Conservation (phyloP, 768 basidiomycete genomes). For the Nidularia pulvinata region DNA sequence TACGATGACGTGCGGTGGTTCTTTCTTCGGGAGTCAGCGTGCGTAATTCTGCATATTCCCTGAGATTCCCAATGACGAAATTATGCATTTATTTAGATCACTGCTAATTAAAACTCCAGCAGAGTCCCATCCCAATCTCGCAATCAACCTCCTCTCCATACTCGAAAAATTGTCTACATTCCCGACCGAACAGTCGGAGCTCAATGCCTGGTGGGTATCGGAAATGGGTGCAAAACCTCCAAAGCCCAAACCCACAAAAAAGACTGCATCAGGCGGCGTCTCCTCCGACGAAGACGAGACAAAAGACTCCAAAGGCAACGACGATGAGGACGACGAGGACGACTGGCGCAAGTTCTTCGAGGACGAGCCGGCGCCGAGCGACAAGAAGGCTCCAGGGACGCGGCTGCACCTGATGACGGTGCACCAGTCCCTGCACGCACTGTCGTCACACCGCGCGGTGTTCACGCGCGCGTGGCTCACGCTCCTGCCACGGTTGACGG, state of each 20-base stretch:
- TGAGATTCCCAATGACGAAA: neutral
- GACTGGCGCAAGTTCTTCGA: slow-evolving; percentile 91
- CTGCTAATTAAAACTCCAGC: slow-evolving; percentile 24
- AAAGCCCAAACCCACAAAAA: slow-evolving; percentile 41
- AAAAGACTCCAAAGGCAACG: slow-evolving; percentile 25
- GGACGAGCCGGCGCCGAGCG: slow-evolving; percentile 40
- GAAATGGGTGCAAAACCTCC: slow-evolving; percentile 62
- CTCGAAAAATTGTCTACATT: slow-evolving; percentile 72
- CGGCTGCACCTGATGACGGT: slow-evolving; percentile 67
- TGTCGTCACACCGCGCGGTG: slow-evolving; percentile 76
- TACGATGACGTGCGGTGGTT: slow-evolving; percentile 89
- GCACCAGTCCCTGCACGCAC: slow-evolving; percentile 76
- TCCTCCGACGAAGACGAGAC: slow-evolving; percentile 31
- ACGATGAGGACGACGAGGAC: slow-evolving; percentile 31
- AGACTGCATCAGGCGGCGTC: slow-evolving; percentile 21
- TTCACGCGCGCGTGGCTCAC: slow-evolving; percentile 84
- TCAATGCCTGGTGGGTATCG: slow-evolving; percentile 80
- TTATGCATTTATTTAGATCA: slow-evolving; percentile 14
- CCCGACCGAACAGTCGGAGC: slow-evolving; percentile 66
- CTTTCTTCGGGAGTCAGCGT: slow-evolving; percentile 83
- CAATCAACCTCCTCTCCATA: slow-evolving; percentile 53
- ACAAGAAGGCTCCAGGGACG: slow-evolving; percentile 32
- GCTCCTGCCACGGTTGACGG: slow-evolving; percentile 60
- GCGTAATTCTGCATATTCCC: slow-evolving; percentile 14
- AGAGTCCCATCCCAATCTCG: slow-evolving; percentile 32